Conservation (phyloP, 2,329 filamentous ascomycete genomes). For the Penicillium sp. region DNA sequence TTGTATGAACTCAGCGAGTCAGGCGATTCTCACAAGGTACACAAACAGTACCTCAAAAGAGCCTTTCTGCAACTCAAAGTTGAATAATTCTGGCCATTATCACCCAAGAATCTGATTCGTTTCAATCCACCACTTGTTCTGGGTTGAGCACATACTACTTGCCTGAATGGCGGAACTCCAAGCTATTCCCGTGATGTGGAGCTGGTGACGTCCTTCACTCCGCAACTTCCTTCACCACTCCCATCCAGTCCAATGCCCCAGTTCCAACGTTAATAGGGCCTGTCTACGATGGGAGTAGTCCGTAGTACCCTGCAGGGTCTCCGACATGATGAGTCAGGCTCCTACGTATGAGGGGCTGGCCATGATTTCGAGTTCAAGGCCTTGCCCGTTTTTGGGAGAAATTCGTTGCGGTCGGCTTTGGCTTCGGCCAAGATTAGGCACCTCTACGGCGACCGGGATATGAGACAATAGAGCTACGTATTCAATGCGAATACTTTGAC, state of each 20-base stretch:
- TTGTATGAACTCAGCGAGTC: too few species aligned
- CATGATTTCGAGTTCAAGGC: background rate
- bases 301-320: background rate
- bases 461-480: background rate
- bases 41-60: background rate
- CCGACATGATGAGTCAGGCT: background rate
- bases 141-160: too few species aligned
- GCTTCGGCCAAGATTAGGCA: background rate
- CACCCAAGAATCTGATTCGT: background rate
- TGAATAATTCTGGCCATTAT: background rate
- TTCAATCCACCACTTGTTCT: too few species aligned
- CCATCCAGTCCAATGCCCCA: background rate
- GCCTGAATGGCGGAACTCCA: too few species aligned
- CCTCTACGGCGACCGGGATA: background rate
- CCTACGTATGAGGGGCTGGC: background rate
- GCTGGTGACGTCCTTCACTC: conserved; percentile 22
- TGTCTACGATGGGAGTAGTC: background rate
- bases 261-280: background rate
- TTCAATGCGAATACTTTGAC: background rate
- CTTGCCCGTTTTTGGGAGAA: background rate
- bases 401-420: background rate
- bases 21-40: too few species aligned
- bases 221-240: background rate
- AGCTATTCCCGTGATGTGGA: background rate
- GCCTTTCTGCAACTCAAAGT: background rate